Percentiles rank a stretch among this genome's conserved stretches.
Evolutionary conservation across 805 yeast genomes (phyloP).

Genomic region (Candida montana): DNA sequence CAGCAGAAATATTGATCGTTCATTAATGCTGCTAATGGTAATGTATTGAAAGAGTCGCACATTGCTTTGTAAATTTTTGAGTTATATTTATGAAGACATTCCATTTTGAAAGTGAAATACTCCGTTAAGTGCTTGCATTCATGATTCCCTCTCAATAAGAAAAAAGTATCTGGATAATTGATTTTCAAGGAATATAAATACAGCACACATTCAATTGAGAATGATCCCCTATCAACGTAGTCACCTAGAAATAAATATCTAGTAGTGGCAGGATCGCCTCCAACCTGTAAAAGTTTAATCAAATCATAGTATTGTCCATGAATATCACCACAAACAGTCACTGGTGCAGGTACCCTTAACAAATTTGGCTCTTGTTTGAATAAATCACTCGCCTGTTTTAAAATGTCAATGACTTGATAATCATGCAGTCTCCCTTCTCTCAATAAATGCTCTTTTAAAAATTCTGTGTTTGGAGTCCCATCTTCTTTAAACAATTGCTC

Average conservation of each 20-base stretch:
- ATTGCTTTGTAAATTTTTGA: slow-evolving; percentile 61
- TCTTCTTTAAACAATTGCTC: slow-evolving; percentile 55
- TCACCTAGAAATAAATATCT: slow-evolving; percentile 86
- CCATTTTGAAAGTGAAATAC: slow-evolving; percentile 88
- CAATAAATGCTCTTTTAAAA: slow-evolving; percentile 67
- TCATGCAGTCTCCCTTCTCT: slow-evolving; percentile 76
- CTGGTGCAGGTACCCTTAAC: slow-evolving; percentile 81
- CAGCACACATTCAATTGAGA: slow-evolving; percentile 76
- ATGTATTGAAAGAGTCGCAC: slow-evolving; percentile 71
- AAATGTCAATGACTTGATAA: slow-evolving; percentile 63
- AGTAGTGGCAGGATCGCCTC: slow-evolving; percentile 79
- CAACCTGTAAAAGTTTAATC: slow-evolving; percentile 86
- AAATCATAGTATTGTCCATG: slow-evolving; percentile 94
- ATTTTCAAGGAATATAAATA: slow-evolving; percentile 76
- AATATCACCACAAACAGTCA: slow-evolving; percentile 95
- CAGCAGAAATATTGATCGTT: slow-evolving; percentile 92
- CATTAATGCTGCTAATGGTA: slow-evolving; percentile 92
- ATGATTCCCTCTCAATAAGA: slow-evolving; percentile 89
- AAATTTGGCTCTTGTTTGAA: slow-evolving; percentile 73
- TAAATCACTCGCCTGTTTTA: slow-evolving; percentile 57
- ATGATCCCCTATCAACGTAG: slow-evolving; percentile 92
- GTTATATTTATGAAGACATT: slow-evolving; percentile 82
- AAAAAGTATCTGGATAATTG: slow-evolving; percentile 66
- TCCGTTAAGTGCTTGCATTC: slow-evolving; percentile 91
- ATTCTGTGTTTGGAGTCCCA: slow-evolving; percentile 69